Conservation (phyloP, 192 early-diverging fungal genomes). For the Funneliformis mosseae region DNA sequence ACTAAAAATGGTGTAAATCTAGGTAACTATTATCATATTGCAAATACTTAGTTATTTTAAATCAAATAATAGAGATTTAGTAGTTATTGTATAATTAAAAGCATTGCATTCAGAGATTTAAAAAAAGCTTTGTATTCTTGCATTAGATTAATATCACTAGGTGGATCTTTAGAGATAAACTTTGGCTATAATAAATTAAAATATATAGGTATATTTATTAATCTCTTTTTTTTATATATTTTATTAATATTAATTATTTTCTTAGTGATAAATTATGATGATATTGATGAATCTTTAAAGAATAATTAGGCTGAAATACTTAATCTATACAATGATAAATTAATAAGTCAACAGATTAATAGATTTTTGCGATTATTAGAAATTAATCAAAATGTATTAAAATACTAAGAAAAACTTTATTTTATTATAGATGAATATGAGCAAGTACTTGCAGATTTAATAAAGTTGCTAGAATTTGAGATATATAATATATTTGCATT, state of each 20-base stretch:
- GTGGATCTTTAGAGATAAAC: constrained; percentile 74
- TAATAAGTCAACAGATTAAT: background rate
- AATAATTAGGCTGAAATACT: background rate
- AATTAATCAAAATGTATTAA: background rate
- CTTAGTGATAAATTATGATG: no score
- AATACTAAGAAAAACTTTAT: background rate
- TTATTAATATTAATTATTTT: background rate
- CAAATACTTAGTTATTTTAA: background rate
- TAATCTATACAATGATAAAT: background rate
- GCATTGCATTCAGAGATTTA: constrained; percentile 43
- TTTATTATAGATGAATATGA: background rate
- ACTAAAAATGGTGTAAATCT: constrained; percentile 89
- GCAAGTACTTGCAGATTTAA: background rate
- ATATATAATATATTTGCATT: background rate
- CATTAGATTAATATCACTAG: constrained; percentile 71
- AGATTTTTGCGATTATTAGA: background rate
- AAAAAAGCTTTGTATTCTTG: constrained; percentile 63
- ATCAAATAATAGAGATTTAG: background rate
- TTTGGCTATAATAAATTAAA: constrained; percentile 73
- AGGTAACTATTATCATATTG: no score
- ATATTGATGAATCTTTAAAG: background rate
- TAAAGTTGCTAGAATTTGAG: background rate
- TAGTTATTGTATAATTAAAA: constrained; percentile 2
- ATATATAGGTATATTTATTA: constrained; percentile 51
- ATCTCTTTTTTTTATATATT: background rate